phyloP scores from a whole-genome alignment of 805 yeast genomes.

The Lachancea fermentati region DNA sequence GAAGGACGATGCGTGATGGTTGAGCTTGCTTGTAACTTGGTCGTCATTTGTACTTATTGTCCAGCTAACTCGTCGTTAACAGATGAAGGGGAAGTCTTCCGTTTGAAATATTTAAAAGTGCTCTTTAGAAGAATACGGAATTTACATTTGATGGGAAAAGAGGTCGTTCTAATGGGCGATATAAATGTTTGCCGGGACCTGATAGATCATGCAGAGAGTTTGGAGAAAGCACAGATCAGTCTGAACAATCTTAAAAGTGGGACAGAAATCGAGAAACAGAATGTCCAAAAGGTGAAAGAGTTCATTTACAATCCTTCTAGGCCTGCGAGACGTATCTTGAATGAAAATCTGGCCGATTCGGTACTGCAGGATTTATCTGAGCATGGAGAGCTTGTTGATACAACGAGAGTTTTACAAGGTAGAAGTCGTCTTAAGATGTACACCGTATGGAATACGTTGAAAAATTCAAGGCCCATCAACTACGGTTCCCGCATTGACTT shows the following conservation, averaged over 20 bases:
- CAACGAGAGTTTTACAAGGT: constrained; percentile 52
- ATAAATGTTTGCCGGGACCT: constrained; percentile 75
- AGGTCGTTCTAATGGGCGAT: constrained; percentile 83
- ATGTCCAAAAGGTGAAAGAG: constrained; percentile 32
- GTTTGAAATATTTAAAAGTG: constrained; percentile 52
- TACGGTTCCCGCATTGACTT: constrained; percentile 87
- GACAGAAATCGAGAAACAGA: constrained; percentile 27
- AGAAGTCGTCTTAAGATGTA: constrained; percentile 55
- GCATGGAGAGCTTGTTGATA: constrained; percentile 48
- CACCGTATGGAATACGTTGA: constrained; percentile 87
- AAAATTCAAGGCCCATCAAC: constrained; percentile 71
- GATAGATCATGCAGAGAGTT: constrained; percentile 74
- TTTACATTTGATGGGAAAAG: constrained; percentile 51
- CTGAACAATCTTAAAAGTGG: constrained; percentile 38
- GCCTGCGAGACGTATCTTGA: constrained; percentile 40
- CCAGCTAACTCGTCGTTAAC: constrained; percentile 84
- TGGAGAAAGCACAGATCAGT: constrained; percentile 24
- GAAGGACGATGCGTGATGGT: constrained; percentile 80
- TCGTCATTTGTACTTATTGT: constrained; percentile 69
- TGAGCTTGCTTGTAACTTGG: constrained; percentile 60
- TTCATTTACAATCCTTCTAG: constrained; percentile 35
- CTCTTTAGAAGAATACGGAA: constrained; percentile 58
- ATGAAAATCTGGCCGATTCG: constrained; percentile 38
- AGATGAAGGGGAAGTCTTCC: constrained; percentile 55
- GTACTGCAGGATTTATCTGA: constrained; percentile 29